phyloP scores from a whole-genome alignment of 495 filamentous ascomycete genomes.

The Penicillium desertorum region DNA sequence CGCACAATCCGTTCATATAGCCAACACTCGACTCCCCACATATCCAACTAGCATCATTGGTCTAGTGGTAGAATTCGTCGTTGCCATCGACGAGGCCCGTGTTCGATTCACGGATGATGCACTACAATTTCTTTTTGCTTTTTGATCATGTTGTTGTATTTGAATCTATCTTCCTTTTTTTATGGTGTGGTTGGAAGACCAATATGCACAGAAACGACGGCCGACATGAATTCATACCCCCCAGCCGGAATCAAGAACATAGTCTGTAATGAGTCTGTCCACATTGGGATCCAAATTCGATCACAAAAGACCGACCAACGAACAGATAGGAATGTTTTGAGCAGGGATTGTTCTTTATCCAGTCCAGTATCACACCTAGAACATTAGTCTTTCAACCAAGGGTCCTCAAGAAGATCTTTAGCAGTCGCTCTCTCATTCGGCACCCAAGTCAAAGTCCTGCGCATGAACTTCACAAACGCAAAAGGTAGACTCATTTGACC shows the following conservation, averaged over 20 bases:
- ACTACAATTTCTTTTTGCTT: slow-evolving; percentile 17
- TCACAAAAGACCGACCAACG: neutral
- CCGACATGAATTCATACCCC: neutral
- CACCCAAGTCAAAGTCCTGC: slow-evolving; percentile 37
- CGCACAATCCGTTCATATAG: neutral
- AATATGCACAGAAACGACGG: neutral
- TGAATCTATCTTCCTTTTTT: neutral
- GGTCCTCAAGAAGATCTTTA: slow-evolving; percentile 38
- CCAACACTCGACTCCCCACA: neutral
- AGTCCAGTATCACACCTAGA: neutral
- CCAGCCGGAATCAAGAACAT: neutral
- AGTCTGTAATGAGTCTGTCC: neutral
- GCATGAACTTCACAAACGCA: slow-evolving; percentile 36
- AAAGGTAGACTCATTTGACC: slow-evolving; percentile 30
- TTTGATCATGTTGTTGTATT: neutral
- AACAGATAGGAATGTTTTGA: neutral
- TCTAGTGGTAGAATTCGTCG: slow-evolving; percentile 62
- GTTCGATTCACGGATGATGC: slow-evolving; percentile 60
- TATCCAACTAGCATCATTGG: slow-evolving; percentile 48
- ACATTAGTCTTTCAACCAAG: slow-evolving; percentile 23
- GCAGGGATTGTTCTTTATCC: neutral
- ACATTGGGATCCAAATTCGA: neutral
- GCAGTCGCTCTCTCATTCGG: slow-evolving; percentile 41
- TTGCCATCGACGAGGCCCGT: slow-evolving; percentile 60
- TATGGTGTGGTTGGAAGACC: neutral